Percentiles rank a stretch among this genome's conserved stretches.
These are phyloP conservation scores for Suillus placidus DNA, from an alignment of 768 basidiomycete genomes.

Conservation along the genomic window DNA sequence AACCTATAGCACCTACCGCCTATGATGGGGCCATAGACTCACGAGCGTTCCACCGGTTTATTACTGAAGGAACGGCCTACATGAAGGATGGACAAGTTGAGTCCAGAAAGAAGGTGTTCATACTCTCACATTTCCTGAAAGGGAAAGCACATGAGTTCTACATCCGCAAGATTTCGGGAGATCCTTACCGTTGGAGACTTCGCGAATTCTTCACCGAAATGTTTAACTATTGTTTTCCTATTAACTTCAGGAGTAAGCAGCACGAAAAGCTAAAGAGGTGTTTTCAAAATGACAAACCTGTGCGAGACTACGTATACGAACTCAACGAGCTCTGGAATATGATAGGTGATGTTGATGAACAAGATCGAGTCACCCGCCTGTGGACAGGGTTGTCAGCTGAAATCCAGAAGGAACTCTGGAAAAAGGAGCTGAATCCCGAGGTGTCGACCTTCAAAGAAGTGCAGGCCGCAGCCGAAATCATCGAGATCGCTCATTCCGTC, in stretches of 20 bases:
- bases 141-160: slow-evolving; percentile 39
- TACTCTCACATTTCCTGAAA: slow-evolving; percentile 33
- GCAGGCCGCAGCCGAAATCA: slow-evolving; percentile 28
- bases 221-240: slow-evolving; percentile 42
- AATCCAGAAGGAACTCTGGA: slow-evolving; percentile 35
- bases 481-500: slow-evolving; percentile 32
- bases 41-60: slow-evolving; percentile 27
- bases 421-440: background rate
- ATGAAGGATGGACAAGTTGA: slow-evolving; percentile 24
- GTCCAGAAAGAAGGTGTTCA: slow-evolving; percentile 18
- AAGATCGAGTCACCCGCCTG: slow-evolving; percentile 34
- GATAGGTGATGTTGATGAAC: slow-evolving; percentile 32
- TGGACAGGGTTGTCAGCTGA: slow-evolving; percentile 36
- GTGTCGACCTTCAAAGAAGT: slow-evolving; percentile 31
- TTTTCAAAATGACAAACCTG: slow-evolving; percentile 30
- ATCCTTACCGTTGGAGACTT: slow-evolving; percentile 30
- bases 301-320: slow-evolving; percentile 37
- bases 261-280: slow-evolving; percentile 22
- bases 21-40: slow-evolving; percentile 32
- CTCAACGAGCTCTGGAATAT: slow-evolving; percentile 37
- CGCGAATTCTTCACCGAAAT: slow-evolving; percentile 35
- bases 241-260: slow-evolving; percentile 25
- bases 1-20: slow-evolving; percentile 26
- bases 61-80: slow-evolving; percentile 29
- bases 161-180: slow-evolving; percentile 27